These are phyloP conservation scores for Ambrosiella xylebori DNA, from an alignment of 2,329 filamentous ascomycete species.

Conservation along the genomic window DNA sequence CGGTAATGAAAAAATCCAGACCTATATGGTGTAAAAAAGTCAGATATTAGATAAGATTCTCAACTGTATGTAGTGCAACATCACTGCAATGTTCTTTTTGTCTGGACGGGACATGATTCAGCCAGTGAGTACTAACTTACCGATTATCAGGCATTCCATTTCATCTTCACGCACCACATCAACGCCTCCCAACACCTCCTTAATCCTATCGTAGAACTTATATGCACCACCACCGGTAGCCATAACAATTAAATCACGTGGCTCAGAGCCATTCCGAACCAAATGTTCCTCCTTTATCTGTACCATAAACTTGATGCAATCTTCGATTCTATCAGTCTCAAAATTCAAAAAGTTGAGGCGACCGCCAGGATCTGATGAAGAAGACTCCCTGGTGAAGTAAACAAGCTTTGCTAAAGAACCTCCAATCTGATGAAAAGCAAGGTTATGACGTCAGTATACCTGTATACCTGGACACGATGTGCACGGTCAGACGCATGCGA, in stretches of 20 bases:
- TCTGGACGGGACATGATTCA: not conserved
- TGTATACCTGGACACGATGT: conserved; percentile 12
- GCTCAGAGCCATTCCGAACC: conserved; percentile 52
- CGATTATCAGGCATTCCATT: conserved; percentile 96
- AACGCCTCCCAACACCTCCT: conserved; percentile 55
- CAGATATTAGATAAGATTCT: conserved; percentile 13
- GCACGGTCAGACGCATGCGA: conserved; percentile 1
- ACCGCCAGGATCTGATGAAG: conserved; percentile 64
- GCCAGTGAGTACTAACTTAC: conserved; percentile 26
- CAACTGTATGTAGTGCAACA: conserved; percentile 6
- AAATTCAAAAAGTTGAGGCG: conserved; percentile 90
- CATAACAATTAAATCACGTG: conserved; percentile 71
- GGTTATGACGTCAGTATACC: conserved; percentile 13
- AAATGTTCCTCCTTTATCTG: conserved; percentile 70
- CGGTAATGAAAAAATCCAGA: conserved; percentile 95
- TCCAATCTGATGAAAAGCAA: conserved; percentile 49
- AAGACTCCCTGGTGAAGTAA: conserved; percentile 82
- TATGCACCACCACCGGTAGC: conserved; percentile 91
- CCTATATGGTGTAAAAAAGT: conserved; percentile 30
- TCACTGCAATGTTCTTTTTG: not conserved
- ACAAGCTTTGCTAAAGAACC: conserved; percentile 92
- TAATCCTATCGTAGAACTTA: conserved; percentile 90
- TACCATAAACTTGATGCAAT: conserved; percentile 83
- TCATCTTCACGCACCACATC: conserved; percentile 88
- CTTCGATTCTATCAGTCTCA: conserved; percentile 85